Percentiles rank a stretch among this genome's conserved stretches.
Conservation (phyloP, 2,329 filamentous ascomycete species). For the Whalleya microplaca region DNA sequence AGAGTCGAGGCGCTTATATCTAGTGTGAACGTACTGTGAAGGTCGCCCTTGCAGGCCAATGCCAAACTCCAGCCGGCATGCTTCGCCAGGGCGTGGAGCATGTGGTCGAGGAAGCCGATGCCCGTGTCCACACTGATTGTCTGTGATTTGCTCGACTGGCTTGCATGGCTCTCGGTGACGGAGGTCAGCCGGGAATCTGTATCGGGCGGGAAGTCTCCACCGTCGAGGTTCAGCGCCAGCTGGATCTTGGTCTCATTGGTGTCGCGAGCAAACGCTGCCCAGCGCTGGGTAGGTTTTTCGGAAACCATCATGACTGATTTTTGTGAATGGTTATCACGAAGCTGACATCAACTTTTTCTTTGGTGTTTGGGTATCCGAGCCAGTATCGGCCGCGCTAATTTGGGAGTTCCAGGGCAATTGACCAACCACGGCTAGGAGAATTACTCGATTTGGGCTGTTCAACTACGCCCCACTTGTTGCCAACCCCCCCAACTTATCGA, state of each 20-base stretch:
- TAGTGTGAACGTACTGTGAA: slow-evolving; percentile 81
- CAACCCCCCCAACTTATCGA: slow-evolving; percentile 30
- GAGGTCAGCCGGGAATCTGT: slow-evolving; percentile 60
- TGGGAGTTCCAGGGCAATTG: slow-evolving; percentile 22
- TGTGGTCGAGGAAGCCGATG: slow-evolving; percentile 97
- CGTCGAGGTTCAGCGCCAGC: slow-evolving; percentile 89
- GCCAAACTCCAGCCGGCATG: slow-evolving; percentile 93
- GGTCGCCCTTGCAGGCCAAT: slow-evolving; percentile 81
- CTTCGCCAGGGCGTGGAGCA: slow-evolving; percentile 96
- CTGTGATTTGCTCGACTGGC: slow-evolving; percentile 82
- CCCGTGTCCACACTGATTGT: slow-evolving; percentile 88
- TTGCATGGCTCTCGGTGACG: slow-evolving; percentile 70
- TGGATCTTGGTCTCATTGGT: slow-evolving; percentile 99
- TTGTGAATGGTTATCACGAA: slow-evolving; percentile 5
- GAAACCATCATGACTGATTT: slow-evolving; percentile 32
- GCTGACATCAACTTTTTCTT: slow-evolving; percentile 6
- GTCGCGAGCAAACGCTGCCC: slow-evolving; percentile 79
- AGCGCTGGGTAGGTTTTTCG: slow-evolving; percentile 54
- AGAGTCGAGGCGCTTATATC: too few relatives aligned
- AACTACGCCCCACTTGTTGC: background rate
- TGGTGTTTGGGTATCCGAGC: slow-evolving; percentile 5
- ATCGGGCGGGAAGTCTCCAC: slow-evolving; percentile 73
- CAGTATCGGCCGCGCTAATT: slow-evolving; percentile 18
- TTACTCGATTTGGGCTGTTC: slow-evolving; percentile 20
- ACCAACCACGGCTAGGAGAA: slow-evolving; percentile 29